Evolutionary conservation across 768 basidiomycete genomes (phyloP).

Genomic region (Udeniomyces megalosporus): DNA sequence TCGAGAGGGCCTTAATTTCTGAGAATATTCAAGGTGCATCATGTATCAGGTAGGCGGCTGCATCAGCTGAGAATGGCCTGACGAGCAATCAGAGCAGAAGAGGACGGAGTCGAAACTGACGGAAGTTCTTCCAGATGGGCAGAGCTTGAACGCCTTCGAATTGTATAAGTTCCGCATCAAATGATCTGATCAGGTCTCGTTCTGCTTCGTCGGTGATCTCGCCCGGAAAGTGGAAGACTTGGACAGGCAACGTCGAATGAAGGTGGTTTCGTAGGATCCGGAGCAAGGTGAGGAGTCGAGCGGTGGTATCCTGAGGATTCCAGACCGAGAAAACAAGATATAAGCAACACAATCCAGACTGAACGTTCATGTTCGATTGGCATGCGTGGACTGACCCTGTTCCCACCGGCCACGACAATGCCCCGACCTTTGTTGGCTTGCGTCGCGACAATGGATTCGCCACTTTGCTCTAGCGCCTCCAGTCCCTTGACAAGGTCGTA

Average conservation of each 20-base stretch:
- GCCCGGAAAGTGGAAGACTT: conserved; percentile 32
- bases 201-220: conserved; percentile 25
- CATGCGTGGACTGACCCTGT: not conserved
- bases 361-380: not conserved
- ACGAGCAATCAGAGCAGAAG: not conserved
- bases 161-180: conserved; percentile 26
- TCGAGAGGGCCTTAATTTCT: conserved; percentile 30
- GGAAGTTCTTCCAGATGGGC: conserved; percentile 25
- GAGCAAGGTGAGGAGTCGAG: conserved; percentile 28
- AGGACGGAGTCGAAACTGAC: conserved; percentile 10
- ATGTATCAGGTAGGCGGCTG: too few relatives aligned
- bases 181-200: conserved; percentile 22
- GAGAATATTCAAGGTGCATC: not conserved
- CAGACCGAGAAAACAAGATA: too few relatives aligned
- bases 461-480: conserved; percentile 20
- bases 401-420: not conserved
- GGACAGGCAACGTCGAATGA: conserved; percentile 29
- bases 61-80: not conserved
- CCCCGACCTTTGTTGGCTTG: not conserved
- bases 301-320: conserved; percentile 32
- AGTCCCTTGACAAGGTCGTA: conserved; percentile 25
- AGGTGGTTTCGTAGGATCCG: conserved; percentile 27
- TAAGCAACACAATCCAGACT: not conserved
- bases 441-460: conserved; percentile 19
- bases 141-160: conserved; percentile 7